Evolutionary conservation across 2,329 filamentous ascomycete genomes (phyloP).

Genomic region (Capronia americana): DNA sequence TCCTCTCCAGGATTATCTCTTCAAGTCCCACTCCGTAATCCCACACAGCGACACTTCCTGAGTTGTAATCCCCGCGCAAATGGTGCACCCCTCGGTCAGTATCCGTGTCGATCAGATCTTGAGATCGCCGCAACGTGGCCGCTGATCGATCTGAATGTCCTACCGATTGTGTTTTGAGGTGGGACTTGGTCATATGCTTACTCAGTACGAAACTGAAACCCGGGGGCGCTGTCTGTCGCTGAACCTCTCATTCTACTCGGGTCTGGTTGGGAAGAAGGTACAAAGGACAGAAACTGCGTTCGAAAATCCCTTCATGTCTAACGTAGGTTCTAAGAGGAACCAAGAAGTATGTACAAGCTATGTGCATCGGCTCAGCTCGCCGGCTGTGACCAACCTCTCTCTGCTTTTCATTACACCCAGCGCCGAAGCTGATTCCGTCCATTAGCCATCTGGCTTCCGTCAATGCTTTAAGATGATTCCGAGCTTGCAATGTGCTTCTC

Average conservation of each 20-base stretch:
- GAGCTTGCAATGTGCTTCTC: slow-evolving; percentile 20
- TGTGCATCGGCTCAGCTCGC: neutral
- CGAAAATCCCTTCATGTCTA: neutral
- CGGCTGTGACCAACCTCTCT: neutral
- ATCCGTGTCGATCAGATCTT: slow-evolving; percentile 2
- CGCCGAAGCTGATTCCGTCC: neutral
- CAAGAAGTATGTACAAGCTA: neutral
- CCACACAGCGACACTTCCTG: neutral
- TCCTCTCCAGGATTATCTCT: no score
- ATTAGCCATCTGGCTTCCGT: neutral
- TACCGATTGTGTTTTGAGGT: neutral
- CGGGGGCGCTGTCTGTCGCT: no score
- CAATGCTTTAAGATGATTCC: slow-evolving; percentile 13
- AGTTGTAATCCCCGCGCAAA: neutral
- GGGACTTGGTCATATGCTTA: no score
- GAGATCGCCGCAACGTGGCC: neutral
- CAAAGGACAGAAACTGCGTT: neutral
- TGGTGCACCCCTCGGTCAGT: neutral
- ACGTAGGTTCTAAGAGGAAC: neutral
- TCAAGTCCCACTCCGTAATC: neutral
- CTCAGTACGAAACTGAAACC: no score
- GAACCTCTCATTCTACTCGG: neutral
- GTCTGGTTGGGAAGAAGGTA: neutral
- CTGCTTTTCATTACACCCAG: neutral
- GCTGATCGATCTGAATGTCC: neutral